phyloP scores from a whole-genome alignment of 2,329 filamentous ascomycete species.

The Lachnellula arida region DNA sequence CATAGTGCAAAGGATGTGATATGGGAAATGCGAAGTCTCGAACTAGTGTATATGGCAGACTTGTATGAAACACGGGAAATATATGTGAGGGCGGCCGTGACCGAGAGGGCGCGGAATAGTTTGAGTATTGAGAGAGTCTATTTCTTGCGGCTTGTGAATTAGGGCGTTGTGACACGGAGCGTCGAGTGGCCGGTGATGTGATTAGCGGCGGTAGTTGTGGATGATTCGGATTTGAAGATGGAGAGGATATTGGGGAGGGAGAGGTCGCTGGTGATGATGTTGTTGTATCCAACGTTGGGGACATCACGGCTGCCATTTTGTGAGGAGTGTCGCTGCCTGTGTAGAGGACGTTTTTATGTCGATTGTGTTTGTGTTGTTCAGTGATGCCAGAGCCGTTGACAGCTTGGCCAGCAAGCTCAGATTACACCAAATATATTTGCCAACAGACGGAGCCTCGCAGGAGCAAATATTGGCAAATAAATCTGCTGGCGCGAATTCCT shows the following conservation, averaged over 20 bases:
- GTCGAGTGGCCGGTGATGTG: constrained; percentile 49
- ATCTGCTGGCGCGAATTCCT: constrained; percentile 3
- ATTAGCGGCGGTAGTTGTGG: constrained; percentile 52
- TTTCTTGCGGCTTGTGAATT: constrained; percentile 75
- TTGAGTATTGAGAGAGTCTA: constrained; percentile 79
- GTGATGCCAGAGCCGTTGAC: constrained; percentile 14
- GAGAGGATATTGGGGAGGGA: constrained; percentile 44
- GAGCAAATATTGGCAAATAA: constrained; percentile 6
- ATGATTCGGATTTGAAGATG: constrained; percentile 45
- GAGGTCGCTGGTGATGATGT: constrained; percentile 48
- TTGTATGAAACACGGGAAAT: constrained; percentile 81
- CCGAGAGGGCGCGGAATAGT: constrained; percentile 58
- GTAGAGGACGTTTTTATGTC: neutral
- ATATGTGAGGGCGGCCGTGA: constrained; percentile 78
- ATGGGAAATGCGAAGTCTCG: constrained; percentile 91
- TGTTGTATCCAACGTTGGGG: constrained; percentile 39
- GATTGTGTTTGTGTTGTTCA: constrained; percentile 6
- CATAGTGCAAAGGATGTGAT: constrained; percentile 86
- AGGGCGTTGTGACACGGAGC: constrained; percentile 59
- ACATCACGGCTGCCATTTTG: constrained; percentile 46
- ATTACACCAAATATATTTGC: constrained; percentile 9
- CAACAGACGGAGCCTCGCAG: constrained; percentile 10
- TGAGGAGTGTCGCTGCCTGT: neutral
- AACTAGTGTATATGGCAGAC: constrained; percentile 80
- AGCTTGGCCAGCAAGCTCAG: constrained; percentile 29